Base-by-base conservation (phyloP, 2,329 filamentous ascomycete genomes). In the Botrytis galanthina region DNA sequence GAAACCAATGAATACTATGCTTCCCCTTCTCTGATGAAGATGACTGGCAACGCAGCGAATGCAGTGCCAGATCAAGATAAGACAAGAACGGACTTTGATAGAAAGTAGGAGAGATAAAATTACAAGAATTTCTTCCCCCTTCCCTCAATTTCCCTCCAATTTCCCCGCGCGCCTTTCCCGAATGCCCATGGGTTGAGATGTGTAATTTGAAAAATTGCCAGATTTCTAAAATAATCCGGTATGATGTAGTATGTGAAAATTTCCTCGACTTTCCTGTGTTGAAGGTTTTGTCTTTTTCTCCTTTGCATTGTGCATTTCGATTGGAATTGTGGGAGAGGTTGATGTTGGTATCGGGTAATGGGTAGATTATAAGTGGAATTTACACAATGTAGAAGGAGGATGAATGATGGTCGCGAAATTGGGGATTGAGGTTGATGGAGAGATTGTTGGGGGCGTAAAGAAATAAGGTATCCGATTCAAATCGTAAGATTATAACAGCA, bases 51-150 rank as follows among this genome's bases (percentile, higher is more conserved):
- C 37, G 35, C 59, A 61, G 12, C 26, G 48, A 54, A 42, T 42
- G 61, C 61, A 68, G 46, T 68, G 64, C 48, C 48, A 37, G 54
- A 20, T 57, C 48, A 69, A 59, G 48, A 69, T 63, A 39, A 42
- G 61, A 42, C 60, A 42, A 62, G 48, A 39, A 39, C 20, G 37
- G 37, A 44, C 37, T 63, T 29, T 42, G 61, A 57, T 57, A 42
- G 66, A 69, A 69, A 42, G n/a, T 57, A 44, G 66, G 44, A 44
- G 66, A 69, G 66, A 57, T 69, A 69, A 69, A 69, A 69, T 69
- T 69, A 69, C 66, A 69, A 59, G 51, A 57, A 57, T 69, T 54
- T 42, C 35, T 57, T 67, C 63, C 64, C 35, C 37, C 42, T 57
- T 37, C 12, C 29, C 29, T 51, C 64, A 46, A n/a, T 62, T 57